Evolutionary conservation across 352 stramenopile species (phyloP), one percentile per base, ranked within the genome.

Genomic region (Blastocystis sp.): DNA sequence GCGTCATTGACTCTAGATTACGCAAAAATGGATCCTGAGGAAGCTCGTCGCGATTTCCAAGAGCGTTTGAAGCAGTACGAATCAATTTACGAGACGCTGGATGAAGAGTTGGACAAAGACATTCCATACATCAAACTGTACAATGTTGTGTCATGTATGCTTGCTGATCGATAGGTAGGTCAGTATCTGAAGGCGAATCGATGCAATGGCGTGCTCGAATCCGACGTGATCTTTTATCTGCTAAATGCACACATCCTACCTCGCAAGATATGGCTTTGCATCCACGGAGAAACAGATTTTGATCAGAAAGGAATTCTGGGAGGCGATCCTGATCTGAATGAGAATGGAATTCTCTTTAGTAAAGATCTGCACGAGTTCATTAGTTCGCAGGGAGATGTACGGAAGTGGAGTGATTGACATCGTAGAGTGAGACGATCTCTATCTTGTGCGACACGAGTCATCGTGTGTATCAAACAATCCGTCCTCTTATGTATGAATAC

Each of bases 71-170:
- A 76, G 59, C 55, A 87, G 61, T 87, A 90, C 59, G 77, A 90
- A 34, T 66, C 66, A 29, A 90, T 92, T 47, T 97, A 97, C 90
- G 94, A 97, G 90, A 95, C 94, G 1, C 92, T 98, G 7, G 94
- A 96, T 62, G 95, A 98, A 90, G 93, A 80, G 90, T 92, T 95
- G 90, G 90, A 92, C 20, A 93, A 93, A 26, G 92, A 94, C 37
- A 93, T 94, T 29, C 95, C 94, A 87, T 97, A 97, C 87, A 94
- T 97, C 73, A 97, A 97, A 89, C 92, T 97, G 2, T 95, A 95
- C 91, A 97, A 98, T 61, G 93, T 77, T 34, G 2, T 0, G 43
- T 18, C 23, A 23, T 11, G 18, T 18, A 59, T 13, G 66, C 7
- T 15, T 23, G n/a, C 15, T 54, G 7, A 53, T 56, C 66, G 6